Evolutionary conservation across 2,329 filamentous ascomycete genomes (phyloP).

Genomic region (Penicillium sp.): DNA sequence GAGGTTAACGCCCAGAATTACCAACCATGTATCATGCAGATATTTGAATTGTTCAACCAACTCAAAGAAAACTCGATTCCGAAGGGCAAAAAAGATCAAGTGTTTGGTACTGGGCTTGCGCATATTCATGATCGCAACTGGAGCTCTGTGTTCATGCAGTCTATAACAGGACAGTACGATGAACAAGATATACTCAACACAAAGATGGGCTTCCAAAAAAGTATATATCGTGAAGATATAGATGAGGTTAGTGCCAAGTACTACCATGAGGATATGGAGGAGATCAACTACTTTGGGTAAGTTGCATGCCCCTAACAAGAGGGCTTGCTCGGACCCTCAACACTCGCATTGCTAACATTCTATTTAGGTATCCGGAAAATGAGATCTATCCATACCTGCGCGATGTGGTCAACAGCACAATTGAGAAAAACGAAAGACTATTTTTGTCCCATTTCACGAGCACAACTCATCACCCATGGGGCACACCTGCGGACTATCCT

Average conservation of each 20-base stretch:
- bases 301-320: slow-evolving; percentile 1
- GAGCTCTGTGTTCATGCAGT: slow-evolving; percentile 33
- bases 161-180: slow-evolving; percentile 33
- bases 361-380: slow-evolving; percentile 23
- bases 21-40: slow-evolving; percentile 35
- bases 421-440: slow-evolving; percentile 26
- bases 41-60: slow-evolving; percentile 33
- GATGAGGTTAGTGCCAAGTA: slow-evolving; percentile 30
- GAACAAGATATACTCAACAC: slow-evolving; percentile 29
- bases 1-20: slow-evolving; percentile 31
- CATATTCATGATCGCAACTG: slow-evolving; percentile 28
- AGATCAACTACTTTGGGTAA: slow-evolving; percentile 48
- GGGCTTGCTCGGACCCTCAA: background rate
- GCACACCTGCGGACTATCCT: slow-evolving; percentile 32
- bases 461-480: slow-evolving; percentile 46
- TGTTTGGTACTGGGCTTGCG: background rate
- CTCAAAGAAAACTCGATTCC: slow-evolving; percentile 13
- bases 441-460: slow-evolving; percentile 36
- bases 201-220: slow-evolving; percentile 39
- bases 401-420: slow-evolving; percentile 35
- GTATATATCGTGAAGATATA: slow-evolving; percentile 33
- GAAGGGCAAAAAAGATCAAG: background rate
- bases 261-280: slow-evolving; percentile 30
- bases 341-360: background rate
- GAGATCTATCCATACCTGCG: slow-evolving; percentile 15